These are phyloP conservation scores for Ilyonectria mors-panacis DNA, from an alignment of 2,329 filamentous ascomycete genomes.

Conservation along the genomic window DNA sequence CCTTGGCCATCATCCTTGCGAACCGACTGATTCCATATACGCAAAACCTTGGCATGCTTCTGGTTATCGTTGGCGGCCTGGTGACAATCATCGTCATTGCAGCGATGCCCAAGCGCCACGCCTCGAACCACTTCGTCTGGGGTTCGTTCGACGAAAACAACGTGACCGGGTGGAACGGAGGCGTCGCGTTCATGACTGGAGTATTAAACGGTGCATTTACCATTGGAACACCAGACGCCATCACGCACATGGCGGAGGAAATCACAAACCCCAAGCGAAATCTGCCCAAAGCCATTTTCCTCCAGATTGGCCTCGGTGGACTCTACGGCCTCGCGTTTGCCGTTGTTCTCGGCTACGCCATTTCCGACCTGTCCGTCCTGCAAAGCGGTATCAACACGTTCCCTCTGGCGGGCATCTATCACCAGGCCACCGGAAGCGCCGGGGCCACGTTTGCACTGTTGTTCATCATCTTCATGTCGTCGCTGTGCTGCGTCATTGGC, in stretches of 20 bases:
- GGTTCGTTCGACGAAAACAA: slow-evolving; percentile 45
- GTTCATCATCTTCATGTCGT: slow-evolving; percentile 45
- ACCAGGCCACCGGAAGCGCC: slow-evolving; percentile 40
- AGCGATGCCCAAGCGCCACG: slow-evolving; percentile 40
- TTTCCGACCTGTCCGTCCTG: slow-evolving; percentile 41
- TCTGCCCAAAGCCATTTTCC: slow-evolving; percentile 38
- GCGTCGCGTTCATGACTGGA: slow-evolving; percentile 45
- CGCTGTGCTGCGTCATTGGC: slow-evolving; percentile 42
- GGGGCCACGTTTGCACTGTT: slow-evolving; percentile 40
- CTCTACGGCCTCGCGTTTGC: slow-evolving; percentile 43
- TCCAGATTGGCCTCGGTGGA: slow-evolving; percentile 45
- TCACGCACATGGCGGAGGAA: slow-evolving; percentile 48
- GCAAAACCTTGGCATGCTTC: slow-evolving; percentile 42
- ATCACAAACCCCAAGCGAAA: slow-evolving; percentile 38
- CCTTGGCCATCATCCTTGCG: slow-evolving; percentile 38
- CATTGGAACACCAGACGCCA: slow-evolving; percentile 43
- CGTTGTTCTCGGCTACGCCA: slow-evolving; percentile 43
- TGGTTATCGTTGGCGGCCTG: slow-evolving; percentile 42
- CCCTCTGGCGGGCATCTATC: slow-evolving; percentile 44
- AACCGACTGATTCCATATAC: slow-evolving; percentile 45
- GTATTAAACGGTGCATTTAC: slow-evolving; percentile 46
- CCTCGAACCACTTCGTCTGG: slow-evolving; percentile 43
- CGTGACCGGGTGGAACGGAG: slow-evolving; percentile 43
- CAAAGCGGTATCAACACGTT: slow-evolving; percentile 43
- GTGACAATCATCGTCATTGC: slow-evolving; percentile 44